phyloP scores from a whole-genome alignment of 2,329 filamentous ascomycete species.

The Basipetospora chlamydospora region DNA sequence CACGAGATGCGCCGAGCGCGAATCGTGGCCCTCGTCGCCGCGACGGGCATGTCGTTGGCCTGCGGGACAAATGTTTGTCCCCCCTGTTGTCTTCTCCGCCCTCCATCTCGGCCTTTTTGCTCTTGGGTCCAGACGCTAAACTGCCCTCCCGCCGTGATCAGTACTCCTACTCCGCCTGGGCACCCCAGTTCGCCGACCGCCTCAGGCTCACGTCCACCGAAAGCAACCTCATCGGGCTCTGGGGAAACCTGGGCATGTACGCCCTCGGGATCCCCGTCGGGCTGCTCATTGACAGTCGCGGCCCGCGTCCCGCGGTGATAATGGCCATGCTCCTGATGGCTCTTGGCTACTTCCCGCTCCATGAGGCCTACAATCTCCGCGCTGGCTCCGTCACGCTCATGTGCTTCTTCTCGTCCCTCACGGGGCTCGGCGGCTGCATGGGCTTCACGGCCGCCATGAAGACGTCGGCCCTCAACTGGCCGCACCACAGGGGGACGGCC shows the following conservation, averaged over 20 bases:
- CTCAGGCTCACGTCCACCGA: constrained; percentile 82
- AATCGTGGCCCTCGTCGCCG: constrained; percentile 70
- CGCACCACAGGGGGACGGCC: constrained; percentile 77
- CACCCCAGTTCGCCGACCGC: constrained; percentile 80
- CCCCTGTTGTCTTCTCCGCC: neutral
- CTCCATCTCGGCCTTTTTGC: neutral
- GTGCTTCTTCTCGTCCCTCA: constrained; percentile 74
- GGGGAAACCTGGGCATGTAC: constrained; percentile 89
- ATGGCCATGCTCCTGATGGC: constrained; percentile 59
- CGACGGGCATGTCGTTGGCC: constrained; percentile 70
- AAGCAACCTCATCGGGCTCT: constrained; percentile 78
- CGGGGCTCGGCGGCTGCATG: constrained; percentile 77
- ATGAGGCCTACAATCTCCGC: constrained; percentile 60
- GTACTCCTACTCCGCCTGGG: constrained; percentile 99
- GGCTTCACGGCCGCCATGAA: constrained; percentile 87
- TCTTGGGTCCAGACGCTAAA: neutral
- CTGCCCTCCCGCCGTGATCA: constrained; percentile 20
- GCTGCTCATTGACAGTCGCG: constrained; percentile 69
- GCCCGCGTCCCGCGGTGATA: constrained; percentile 65
- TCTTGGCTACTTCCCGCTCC: constrained; percentile 74
- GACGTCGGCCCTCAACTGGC: constrained; percentile 78
- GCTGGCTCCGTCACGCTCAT: constrained; percentile 43
- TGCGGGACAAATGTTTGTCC: constrained; percentile 77
- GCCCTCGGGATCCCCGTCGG: constrained; percentile 78
- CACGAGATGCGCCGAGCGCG: constrained; percentile 46